Evolutionary conservation across 805 yeast genomes (phyloP).

Genomic region (Candida ortonii): DNA sequence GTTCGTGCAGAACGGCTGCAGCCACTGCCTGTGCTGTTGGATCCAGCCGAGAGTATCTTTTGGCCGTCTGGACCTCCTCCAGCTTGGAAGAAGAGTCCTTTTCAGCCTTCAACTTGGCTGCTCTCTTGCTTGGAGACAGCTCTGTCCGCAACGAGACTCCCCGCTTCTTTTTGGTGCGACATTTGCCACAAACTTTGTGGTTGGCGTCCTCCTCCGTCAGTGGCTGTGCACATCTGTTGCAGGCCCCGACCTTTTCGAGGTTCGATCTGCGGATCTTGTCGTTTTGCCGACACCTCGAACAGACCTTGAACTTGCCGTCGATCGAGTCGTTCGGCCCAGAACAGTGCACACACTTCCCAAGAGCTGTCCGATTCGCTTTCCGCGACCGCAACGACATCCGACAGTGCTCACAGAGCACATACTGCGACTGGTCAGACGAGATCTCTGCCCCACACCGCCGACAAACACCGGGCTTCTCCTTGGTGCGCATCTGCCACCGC

Average conservation of each 20-base stretch:
- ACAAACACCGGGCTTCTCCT: constrained; percentile 59
- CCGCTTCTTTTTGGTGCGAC: constrained; percentile 53
- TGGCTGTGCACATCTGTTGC: constrained; percentile 59
- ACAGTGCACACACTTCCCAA: constrained; percentile 69
- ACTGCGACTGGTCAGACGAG: constrained; percentile 48
- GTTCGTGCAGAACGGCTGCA: constrained; percentile 19
- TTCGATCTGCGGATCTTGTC: constrained; percentile 56
- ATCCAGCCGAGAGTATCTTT: constrained; percentile 1
- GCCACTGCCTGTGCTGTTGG: constrained; percentile 20
- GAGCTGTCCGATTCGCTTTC: constrained; percentile 57
- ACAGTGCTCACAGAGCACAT: constrained; percentile 60
- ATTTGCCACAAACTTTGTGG: constrained; percentile 54
- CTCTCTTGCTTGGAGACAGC: constrained; percentile 2
- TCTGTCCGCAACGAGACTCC: constrained; percentile 3
- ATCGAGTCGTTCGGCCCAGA: constrained; percentile 51
- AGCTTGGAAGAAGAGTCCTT: not conserved
- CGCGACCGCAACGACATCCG: constrained; percentile 51
- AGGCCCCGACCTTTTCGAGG: constrained; percentile 55
- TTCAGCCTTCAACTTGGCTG: constrained; percentile 1
- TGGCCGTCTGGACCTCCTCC: not conserved
- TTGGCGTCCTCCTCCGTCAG: constrained; percentile 47
- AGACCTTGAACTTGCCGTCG: constrained; percentile 55
- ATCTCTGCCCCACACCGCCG: constrained; percentile 59
- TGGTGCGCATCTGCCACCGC: constrained; percentile 63
- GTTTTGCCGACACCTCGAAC: constrained; percentile 59